Evolutionary conservation across 306 rosid genomes (phyloP).

Genomic region (Dryas octopetala): DNA sequence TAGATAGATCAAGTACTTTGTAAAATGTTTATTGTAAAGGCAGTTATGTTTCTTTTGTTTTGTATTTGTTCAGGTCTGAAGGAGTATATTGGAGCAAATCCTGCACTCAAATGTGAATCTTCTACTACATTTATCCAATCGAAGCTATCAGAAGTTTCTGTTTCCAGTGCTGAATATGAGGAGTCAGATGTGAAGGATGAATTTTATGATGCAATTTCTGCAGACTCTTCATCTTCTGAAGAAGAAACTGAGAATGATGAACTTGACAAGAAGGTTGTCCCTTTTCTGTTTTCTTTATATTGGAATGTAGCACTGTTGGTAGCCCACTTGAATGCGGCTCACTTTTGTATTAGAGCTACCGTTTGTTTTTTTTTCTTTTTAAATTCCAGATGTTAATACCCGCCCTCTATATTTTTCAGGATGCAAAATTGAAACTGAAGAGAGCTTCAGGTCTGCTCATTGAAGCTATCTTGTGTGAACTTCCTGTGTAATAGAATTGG

Average conservation of each 20-base stretch:
- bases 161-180: slow-evolving; percentile 48
- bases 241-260: slow-evolving; percentile 33
- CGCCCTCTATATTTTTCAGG: slow-evolving; percentile 38
- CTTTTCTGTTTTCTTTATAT: not conserved
- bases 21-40: not conserved
- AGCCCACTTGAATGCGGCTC: not conserved
- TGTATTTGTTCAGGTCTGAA: slow-evolving; percentile 63
- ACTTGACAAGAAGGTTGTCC: slow-evolving; percentile 33
- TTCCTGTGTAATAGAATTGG: not conserved
- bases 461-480: not conserved
- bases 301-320: not conserved
- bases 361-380: not conserved
- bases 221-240: slow-evolving; percentile 53
- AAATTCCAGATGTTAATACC: slow-evolving; percentile 23
- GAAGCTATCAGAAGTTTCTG: slow-evolving; percentile 44
- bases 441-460: slow-evolving; percentile 32
- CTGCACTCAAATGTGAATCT: slow-evolving; percentile 45
- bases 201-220: slow-evolving; percentile 87
- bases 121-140: slow-evolving; percentile 46
- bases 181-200: slow-evolving; percentile 64
- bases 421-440: slow-evolving; percentile 42
- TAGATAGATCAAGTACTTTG: not conserved
- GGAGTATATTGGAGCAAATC: slow-evolving; percentile 90
- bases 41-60: slow-evolving; percentile 23
- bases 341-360: not conserved